phyloP scores from a whole-genome alignment of 2,329 filamentous ascomycete genomes.

The Fusarium praegraminearum region DNA sequence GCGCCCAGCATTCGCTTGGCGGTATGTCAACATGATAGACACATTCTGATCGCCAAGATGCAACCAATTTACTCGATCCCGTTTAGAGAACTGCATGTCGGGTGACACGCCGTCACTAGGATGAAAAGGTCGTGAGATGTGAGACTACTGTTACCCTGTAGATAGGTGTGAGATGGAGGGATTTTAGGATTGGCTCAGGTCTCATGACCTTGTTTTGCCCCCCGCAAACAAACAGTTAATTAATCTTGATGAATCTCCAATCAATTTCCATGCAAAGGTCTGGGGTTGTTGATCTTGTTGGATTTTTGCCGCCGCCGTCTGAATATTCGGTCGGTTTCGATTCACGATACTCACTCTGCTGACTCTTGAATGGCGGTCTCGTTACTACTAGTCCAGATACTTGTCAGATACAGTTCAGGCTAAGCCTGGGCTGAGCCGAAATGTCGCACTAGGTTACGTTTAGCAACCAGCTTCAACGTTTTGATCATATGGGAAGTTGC shows the following conservation, averaged over 20 bases:
- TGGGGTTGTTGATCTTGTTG: not conserved
- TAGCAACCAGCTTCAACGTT: not conserved
- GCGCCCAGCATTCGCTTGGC: not conserved
- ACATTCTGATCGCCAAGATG: constrained; percentile 1
- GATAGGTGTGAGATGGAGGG: constrained; percentile 23
- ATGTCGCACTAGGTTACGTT: not conserved
- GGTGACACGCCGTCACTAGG: constrained; percentile 7
- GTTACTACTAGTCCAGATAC: not conserved
- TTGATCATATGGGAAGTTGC: not conserved
- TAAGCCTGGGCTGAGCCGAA: not conserved
- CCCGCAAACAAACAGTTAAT: constrained; percentile 3
- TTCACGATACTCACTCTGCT: not conserved
- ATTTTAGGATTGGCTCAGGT: constrained; percentile 3
- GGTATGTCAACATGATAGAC: not conserved
- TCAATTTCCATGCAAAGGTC: not conserved
- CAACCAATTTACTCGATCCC: not conserved
- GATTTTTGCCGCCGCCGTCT: not conserved
- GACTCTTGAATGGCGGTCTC: not conserved
- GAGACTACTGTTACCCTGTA: constrained; percentile 19
- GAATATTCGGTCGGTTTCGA: not conserved
- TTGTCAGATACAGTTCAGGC: constrained; percentile 4
- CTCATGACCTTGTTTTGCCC: constrained; percentile 14
- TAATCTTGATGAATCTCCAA: not conserved
- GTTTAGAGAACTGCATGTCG: constrained; percentile 1
- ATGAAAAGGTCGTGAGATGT: not conserved